Percentiles rank a stretch among this genome's conserved stretches.
Evolutionary conservation across 2,329 filamentous ascomycete genomes (phyloP).

Genomic region (Claviceps paspali): DNA sequence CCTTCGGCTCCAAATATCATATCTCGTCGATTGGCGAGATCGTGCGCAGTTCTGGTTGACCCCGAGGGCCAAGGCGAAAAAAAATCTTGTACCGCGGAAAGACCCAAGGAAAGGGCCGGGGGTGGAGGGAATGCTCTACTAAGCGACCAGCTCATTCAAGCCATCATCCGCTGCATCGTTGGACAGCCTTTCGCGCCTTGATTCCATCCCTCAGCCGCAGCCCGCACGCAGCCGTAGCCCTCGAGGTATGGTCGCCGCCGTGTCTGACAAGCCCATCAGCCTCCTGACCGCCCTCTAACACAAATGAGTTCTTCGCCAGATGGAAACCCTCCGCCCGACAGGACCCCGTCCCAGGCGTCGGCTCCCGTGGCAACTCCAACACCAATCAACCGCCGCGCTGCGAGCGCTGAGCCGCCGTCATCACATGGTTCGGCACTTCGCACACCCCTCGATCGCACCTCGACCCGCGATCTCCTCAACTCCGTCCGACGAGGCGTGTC

Average conservation of each 20-base stretch:
- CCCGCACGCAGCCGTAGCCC: background rate
- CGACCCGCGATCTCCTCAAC: constrained; percentile 21
- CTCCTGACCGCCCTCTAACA: background rate
- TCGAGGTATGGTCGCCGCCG: constrained; percentile 2
- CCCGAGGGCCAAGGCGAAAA: no score
- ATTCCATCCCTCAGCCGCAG: background rate
- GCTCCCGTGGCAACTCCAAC: constrained; percentile 13
- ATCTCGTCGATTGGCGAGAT: background rate
- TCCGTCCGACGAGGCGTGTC: constrained; percentile 27
- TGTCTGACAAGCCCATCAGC: background rate
- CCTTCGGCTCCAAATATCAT: background rate
- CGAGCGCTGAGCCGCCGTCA: constrained; percentile 23
- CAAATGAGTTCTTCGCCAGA: constrained; percentile 3
- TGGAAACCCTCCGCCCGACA: constrained; percentile 1
- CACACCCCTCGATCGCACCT: constrained; percentile 26
- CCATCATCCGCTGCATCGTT: background rate
- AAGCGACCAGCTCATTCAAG: background rate
- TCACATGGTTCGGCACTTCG: constrained; percentile 22
- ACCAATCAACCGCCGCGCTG: constrained; percentile 12
- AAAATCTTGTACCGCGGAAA: no score
- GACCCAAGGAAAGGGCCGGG: no score
- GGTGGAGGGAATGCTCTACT: no score
- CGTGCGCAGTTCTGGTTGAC: background rate
- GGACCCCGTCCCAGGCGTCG: constrained; percentile 9
- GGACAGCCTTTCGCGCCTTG: background rate